Base-by-base conservation (phyloP, 2,329 filamentous ascomycete species). In the Aureobasidium sp. region DNA sequence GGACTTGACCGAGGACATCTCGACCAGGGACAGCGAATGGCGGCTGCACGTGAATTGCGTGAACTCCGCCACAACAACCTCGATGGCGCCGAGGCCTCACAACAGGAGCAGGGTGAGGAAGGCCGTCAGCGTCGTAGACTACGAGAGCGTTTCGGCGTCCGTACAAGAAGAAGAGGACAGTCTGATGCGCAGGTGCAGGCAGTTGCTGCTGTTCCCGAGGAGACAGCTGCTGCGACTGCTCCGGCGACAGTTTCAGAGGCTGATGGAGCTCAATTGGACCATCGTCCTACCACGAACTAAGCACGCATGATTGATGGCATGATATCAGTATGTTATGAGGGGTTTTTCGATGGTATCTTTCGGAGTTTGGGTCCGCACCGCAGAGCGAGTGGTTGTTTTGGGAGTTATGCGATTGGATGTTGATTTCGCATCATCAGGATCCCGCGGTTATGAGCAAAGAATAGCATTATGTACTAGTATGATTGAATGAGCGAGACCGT, bases 11-110 rank as follows among this genome's bases (percentile, higher is more conserved):
- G 72, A 5, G 73, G 74, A 31, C 75, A 75, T 20, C 74, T 76
- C 42, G 73, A 73, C 2, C 66, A 74, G 5, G 77, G 79, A 55
- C 76, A 79, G 61, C 73, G 78, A 14, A 71, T 79, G 9, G 68
- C 67, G 7, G 77, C 76, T 1, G 67, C 79, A 7, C 66, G 77
- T 29, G 69, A 72, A 12, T 68, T 78, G 17, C 49, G 49, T 52
- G 49, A 52, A 37, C 31, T 52, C 9, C 31, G 65, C 74, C 49
- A 29, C 42, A 25, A 25, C 20, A 36, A 37, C 31, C 12, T 29
- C 12, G 42, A 58, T 11, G 55, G 42, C 14, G 22, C 15, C 5
- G 66, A 68, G 36, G 15, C 27, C 36, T 22, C 39, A 22, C 44
- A 17, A 22, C 49, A 59, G 55, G 52, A 61, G 11, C 56, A 39